Evolutionary conservation across 345 rosid species (phyloP), one percentile per base, ranked within the genome.

Genomic region (Nephelium lappaceum): DNA sequence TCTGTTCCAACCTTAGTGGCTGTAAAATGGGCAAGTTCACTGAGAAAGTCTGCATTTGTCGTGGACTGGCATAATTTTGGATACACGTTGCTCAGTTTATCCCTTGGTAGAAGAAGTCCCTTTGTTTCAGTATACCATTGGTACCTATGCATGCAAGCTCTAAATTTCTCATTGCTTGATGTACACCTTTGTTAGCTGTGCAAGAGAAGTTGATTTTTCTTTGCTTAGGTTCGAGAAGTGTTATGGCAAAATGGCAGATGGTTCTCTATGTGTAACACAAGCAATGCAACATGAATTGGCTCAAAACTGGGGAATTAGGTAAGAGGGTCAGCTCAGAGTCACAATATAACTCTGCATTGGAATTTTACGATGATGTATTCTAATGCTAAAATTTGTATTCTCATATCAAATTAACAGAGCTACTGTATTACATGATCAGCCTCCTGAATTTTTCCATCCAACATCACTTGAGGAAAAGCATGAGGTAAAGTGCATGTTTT

Each of bases 41-140:
- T 90, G 83, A 89, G 94, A 80, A 80, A 72, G 71, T 90, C 97
- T 5, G 87, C 91, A 0, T 89, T 91, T 84, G 72, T 96, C 63
- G 84, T 96, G 15, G 99, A 96, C 84, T 96, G 99, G 99, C 99
- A 96, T 82, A 96, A 96, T 74, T 96, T 92, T 88, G 99, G 99
- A 80, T 96, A 93, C 75, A 94, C 99, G 1, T 84, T 96, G 84
- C 84, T 96, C 81, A 91, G 92, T n/a, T 83, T 96, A 81, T 94
- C 98, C 12, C 80, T 96, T 39, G 98, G 99, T 80, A 91, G 98
- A 80, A 93, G 84, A 83, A 93, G 90, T 84, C 73, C 71, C 55
- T 85, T 96, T 77, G 97, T 94, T 75, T 86, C 97, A 63, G 84
- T 93, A 75, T 96, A 96, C 77, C 95, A 77, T 55, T 96, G 99